Evolutionary conservation across 2,329 filamentous ascomycete species (phyloP), one percentile per base, ranked within the genome.

Genomic region (Cladorrhinum sp.): DNA sequence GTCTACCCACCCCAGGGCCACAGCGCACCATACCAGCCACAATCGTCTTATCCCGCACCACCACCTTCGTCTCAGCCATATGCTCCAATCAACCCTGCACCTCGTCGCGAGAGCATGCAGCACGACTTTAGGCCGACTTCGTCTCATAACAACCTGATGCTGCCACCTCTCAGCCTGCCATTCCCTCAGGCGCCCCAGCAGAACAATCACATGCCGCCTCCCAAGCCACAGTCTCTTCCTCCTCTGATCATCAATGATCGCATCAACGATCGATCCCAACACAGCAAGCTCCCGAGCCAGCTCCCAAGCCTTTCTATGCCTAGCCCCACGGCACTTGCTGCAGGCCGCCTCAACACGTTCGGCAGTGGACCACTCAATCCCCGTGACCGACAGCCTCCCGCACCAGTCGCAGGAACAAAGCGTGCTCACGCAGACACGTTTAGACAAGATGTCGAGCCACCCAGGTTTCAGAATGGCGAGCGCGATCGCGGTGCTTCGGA

Each of bases 51-150:
- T 42, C 59, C 48, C 21, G 33, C 61, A 14, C 62, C 63, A 18
- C 66, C 65, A 7, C 68, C 70, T n/a, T 65, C 69, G 1, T 69
- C 72, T 46, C 71, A 72, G 60, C 66, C 67, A 36, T 66, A 69
- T 20, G 64, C 65, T 10, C 67, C 67, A 16, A 61, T 65, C 55
- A 67, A 64, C 14, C 66, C 69, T 1, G 63, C 72, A 1, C 62
- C 70, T 14, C 68, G 67, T n/a, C 64, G 65, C 20, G 66, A 67
- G 14, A 66, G 61, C 61, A 58, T 46, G 51, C 59, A 63, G 49
- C 59, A 62, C 18, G 65, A 65, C 2, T 62, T 62, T 57, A 64
- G 63, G 21, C 53, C 60, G 3, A 36, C 63, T 2, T 49, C 49
- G 7, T 55, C 42, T 10, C 60, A 59, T 14, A 8, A 14, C 16